Base-by-base conservation (phyloP, 441 rosid genomes). In the Pelargonium cotyledonis region DNA sequence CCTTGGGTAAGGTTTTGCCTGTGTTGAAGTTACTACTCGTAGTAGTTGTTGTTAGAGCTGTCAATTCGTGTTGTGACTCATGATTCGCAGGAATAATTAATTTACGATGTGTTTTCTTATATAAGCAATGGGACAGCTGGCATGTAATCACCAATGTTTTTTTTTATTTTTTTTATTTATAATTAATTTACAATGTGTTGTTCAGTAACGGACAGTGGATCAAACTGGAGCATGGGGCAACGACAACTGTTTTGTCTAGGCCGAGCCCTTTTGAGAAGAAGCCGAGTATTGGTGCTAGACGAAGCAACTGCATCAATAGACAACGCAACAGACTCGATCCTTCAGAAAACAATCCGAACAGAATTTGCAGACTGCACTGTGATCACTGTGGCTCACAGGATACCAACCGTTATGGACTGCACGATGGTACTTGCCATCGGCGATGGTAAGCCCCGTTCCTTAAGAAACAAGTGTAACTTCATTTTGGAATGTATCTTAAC, bases 201-300 rank as follows among this genome's bases (percentile, higher is more conserved):
- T 26, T 6, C 78, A 91, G 97, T 94, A 61, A 87, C 75, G 78
- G 90, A 90, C 26, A 96, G 89, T 61, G 99, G 97, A 76, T 86
- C 92, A 9, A 94, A 94, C 35, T 90, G 99, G 96, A 94, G 97
- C 82, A 89, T 94, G 94, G 97, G 99, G 68, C 99, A 95, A 72
- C 74, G 96, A 67, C 99, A 95, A n/a, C 29, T 90, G 64, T 88
- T 91, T 75, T 90, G 97, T 77, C 70, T 91, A 72, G 97, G 99
- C 8, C 91, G 99, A 2, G 96, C 91, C 3, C 92, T 91, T 53
- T 46, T 91, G 74, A 84, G 92, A 73, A 85, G 92, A 79, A 92
- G 97, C 68, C 77, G 89, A 65, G 75, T 95, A 57, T 66, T 95
- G 65, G 97, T 92, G 63, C 90, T 95, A 0, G 97, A 95, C 66